Base-by-base conservation (phyloP, 2,329 filamentous ascomycete species). In the Purpureocillium lavendulum region DNA sequence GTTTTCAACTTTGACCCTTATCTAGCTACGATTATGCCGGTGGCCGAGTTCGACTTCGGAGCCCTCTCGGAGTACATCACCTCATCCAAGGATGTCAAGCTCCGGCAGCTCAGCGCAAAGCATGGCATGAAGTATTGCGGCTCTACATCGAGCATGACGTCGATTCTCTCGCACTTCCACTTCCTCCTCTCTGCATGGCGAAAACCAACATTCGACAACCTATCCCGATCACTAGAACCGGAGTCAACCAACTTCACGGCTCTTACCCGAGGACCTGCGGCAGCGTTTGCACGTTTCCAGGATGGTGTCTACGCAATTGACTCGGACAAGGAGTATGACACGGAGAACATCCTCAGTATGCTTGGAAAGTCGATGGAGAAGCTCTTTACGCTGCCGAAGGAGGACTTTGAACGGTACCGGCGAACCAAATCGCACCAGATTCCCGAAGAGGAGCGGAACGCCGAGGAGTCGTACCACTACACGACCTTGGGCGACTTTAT, bases 1-100 rank as follows among this genome's bases (percentile, higher is more conserved):
- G 87, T 97, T 7, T 98, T 80, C 71, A 98, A 98, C 58, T 98
- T 98, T 53, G 90, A 98, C 56, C 92, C 94, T 0, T 96, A 96
- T 54, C 73, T 98, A 15, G 79, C 88, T 44, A 80, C 80, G 38
- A 94, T 98, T 51, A 97, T 97, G 87, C 89, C 92, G 2, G 81
- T 92, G 13, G 69, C 77, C 2, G 87, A 98, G 55, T 98, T 98
- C 54, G 87, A 98, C 55, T 98, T 94, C 59, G 75, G 85, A 42
- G 81, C 87, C 4, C 62, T 98, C 39, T 87, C 85, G 58, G 73
- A 81, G 46, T 98, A 95, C 60, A 80, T 95, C 47, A 96, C 89
- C 0, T 96, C 92, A 0, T 97, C 90, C 9, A 81, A 85, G 56
- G 92, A 98, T 56, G 61, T 65, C 6, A 77, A 71, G 4, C 70